Base-by-base conservation (phyloP, 2,329 filamentous ascomycete species). In the Emmonsiellopsis sp. region DNA sequence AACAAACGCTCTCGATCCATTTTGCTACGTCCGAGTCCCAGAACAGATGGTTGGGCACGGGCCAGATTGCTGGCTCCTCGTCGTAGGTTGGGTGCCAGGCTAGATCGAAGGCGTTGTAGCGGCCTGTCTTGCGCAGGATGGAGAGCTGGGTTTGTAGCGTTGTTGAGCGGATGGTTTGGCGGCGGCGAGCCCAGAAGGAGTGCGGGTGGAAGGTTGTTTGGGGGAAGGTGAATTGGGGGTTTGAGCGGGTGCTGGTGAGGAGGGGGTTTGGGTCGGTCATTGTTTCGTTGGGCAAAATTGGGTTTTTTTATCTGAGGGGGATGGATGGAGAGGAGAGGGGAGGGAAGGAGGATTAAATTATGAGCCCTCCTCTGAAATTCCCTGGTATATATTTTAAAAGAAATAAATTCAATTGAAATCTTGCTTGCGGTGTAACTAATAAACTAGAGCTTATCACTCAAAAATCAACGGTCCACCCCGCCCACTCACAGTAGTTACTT, bases 1-100 rank as follows among this genome's bases (percentile, higher is more conserved):
- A 82, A 56, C 77, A 80, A 2, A 78, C 78, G 1, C 74, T 77
- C 63, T 82, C 79, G 47, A 82, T 78, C 78, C 78, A 82, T 63
- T 82, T 82, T 6, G 73, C 79, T n/a, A 80, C 63, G 63, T 77
- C 75, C 0, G 69, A 74, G 58, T 83, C 81, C 80, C 80, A 83
- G 61, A 83, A 83, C 3, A 80, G 66, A 56, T 81, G 77, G 21
- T 78, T 77, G 0, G 80, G 78, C 13, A 82, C 72, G 0, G 81
- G 81, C 77, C 77, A 82, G 10, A 72, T 65, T n/a, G 68, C 60
- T 10, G 73, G 72, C 49, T 71, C 64, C 47, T 81, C 74, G 11
- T 70, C 71, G 60, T 83, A 83, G 1, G 70, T 69, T 0, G 75
- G 69, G 57, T 83, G 76, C 78, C 78, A 82, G 63, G 76, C 56